A percentile compares a stretch with the other conserved stretches of the same genome.
Evolutionary conservation across 805 yeast genomes (phyloP).

Genomic region (Kockiozyma suomiensis): DNA sequence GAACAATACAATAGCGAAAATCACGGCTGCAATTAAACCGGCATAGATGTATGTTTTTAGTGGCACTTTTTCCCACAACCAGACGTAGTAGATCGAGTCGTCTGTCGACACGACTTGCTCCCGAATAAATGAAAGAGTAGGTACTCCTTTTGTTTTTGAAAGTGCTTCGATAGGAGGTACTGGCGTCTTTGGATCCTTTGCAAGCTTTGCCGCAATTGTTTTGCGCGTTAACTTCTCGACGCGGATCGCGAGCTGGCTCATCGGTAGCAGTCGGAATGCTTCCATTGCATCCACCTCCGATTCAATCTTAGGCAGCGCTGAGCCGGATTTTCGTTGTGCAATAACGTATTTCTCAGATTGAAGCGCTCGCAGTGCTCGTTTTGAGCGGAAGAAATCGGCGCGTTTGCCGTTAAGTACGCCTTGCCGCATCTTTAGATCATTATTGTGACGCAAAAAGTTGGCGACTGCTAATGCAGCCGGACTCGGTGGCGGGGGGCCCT

Average conservation of each 20-base stretch:
- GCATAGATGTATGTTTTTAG: constrained; percentile 65
- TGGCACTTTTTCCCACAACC: constrained; percentile 78
- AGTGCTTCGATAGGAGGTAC: constrained; percentile 26
- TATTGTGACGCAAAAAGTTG: constrained; percentile 64
- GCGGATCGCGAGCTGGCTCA: constrained; percentile 73
- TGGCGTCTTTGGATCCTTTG: constrained; percentile 19
- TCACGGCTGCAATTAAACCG: constrained; percentile 63
- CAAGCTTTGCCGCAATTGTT: constrained; percentile 46
- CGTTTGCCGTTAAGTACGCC: constrained; percentile 74
- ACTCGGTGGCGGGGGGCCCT: constrained; percentile 19
- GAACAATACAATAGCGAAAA: constrained; percentile 69
- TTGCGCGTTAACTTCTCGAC: constrained; percentile 57
- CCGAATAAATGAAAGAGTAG: constrained; percentile 45
- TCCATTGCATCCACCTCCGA: constrained; percentile 61
- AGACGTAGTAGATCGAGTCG: constrained; percentile 65
- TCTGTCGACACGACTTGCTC: constrained; percentile 44
- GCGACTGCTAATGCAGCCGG: constrained; percentile 73
- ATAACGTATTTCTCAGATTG: constrained; percentile 67
- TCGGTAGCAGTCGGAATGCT: constrained; percentile 67
- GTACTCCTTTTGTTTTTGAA: constrained; percentile 49
- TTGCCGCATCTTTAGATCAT: constrained; percentile 73
- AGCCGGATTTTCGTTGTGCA: constrained; percentile 46
- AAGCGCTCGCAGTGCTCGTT: constrained; percentile 79
- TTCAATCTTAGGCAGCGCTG: constrained; percentile 54
- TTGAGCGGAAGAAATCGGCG: constrained; percentile 80